Evolutionary conservation across 768 basidiomycete species (phyloP).

Genomic region (Panus rudis): DNA sequence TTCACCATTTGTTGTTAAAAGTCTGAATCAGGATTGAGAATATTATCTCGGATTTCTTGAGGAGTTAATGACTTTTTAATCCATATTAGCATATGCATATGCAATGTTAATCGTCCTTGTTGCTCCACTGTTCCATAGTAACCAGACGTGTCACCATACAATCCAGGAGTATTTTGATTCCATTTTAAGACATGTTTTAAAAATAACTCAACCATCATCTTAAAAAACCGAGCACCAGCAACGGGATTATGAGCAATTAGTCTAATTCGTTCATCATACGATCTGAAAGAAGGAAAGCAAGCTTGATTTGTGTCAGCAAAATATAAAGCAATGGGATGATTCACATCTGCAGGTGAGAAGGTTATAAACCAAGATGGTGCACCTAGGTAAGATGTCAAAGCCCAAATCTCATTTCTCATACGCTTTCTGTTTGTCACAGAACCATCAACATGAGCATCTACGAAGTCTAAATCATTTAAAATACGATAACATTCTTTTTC

Average conservation of each 20-base stretch:
- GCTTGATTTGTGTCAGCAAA: slow-evolving; percentile 20
- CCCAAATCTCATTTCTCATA: slow-evolving; percentile 23
- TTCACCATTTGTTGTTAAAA: not conserved
- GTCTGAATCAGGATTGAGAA: not conserved
- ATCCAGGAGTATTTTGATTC: slow-evolving; percentile 1
- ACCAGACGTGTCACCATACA: slow-evolving; percentile 24
- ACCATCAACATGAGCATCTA: slow-evolving; percentile 4
- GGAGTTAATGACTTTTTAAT: slow-evolving; percentile 12
- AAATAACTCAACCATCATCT: slow-evolving; percentile 5
- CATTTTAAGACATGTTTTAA: slow-evolving; percentile 6
- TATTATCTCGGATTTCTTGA: slow-evolving; percentile 6
- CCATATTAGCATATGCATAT: slow-evolving; percentile 34
- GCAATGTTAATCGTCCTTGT: slow-evolving; percentile 31
- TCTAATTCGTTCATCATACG: not conserved
- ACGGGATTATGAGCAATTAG: slow-evolving; percentile 14
- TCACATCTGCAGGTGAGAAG: slow-evolving; percentile 28
- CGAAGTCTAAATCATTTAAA: slow-evolving; percentile 4
- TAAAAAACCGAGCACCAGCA: slow-evolving; percentile 9
- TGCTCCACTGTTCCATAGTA: slow-evolving; percentile 37
- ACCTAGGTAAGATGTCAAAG: slow-evolving; percentile 15
- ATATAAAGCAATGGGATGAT: slow-evolving; percentile 29
- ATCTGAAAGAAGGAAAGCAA: not conserved
- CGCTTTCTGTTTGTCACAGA: slow-evolving; percentile 3
- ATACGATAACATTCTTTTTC: slow-evolving; percentile 1
- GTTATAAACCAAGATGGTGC: slow-evolving; percentile 32